Evolutionary conservation across 2,329 filamentous ascomycete genomes (phyloP).

Genomic region (Monilinia vaccinii-corymbosi): DNA sequence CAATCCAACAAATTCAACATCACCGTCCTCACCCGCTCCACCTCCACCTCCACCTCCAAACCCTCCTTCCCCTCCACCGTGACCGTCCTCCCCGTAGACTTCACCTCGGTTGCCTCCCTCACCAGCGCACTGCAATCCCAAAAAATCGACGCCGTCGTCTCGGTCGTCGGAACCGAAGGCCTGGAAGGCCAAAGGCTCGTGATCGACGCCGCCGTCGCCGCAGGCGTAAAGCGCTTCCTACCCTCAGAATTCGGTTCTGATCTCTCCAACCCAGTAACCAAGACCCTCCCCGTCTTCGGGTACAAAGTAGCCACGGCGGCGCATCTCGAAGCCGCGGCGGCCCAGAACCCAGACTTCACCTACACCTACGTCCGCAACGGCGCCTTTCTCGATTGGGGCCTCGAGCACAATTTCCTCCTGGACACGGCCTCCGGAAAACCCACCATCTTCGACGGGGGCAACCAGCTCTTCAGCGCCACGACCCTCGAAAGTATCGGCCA

Average conservation of each 20-base stretch:
- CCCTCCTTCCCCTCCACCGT: constrained; percentile 26
- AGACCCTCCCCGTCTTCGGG: constrained; percentile 41
- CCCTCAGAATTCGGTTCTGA: constrained; percentile 46
- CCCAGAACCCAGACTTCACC: constrained; percentile 35
- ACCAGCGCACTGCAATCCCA: constrained; percentile 42
- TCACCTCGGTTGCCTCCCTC: constrained; percentile 34
- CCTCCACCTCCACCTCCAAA: constrained; percentile 25
- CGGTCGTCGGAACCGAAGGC: constrained; percentile 32
- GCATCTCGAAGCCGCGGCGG: constrained; percentile 33
- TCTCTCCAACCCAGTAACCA: constrained; percentile 31
- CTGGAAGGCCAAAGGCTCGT: constrained; percentile 39
- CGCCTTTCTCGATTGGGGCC: constrained; percentile 51
- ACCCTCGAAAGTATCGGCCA: constrained; percentile 39
- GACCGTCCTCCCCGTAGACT: constrained; percentile 38
- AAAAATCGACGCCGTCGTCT: constrained; percentile 44
- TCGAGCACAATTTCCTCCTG: constrained; percentile 36
- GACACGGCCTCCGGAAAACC: constrained; percentile 35
- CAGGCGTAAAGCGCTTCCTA: constrained; percentile 52
- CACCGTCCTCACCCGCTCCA: constrained; percentile 39
- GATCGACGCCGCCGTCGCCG: constrained; percentile 48
- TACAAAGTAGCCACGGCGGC: constrained; percentile 39
- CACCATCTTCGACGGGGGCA: constrained; percentile 41
- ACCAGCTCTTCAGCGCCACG: constrained; percentile 39
- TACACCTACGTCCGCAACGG: constrained; percentile 48
- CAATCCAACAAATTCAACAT: constrained; percentile 33